Percentiles rank a stretch among this genome's conserved stretches.
These are phyloP conservation scores for Hymenoscyphus infarciens DNA, from an alignment of 2,329 filamentous ascomycete genomes.

Conservation along the genomic window DNA sequence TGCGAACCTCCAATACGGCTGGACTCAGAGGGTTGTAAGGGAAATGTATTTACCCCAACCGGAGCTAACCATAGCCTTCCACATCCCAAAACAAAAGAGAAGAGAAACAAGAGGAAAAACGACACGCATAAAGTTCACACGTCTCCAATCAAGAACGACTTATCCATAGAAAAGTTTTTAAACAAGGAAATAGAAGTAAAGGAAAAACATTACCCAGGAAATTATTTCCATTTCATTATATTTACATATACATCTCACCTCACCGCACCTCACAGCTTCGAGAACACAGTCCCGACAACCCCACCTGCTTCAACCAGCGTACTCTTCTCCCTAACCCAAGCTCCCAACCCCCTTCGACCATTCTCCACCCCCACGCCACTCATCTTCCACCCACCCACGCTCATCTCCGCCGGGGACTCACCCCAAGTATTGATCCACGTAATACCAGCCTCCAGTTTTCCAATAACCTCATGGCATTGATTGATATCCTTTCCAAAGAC, in stretches of 20 bases:
- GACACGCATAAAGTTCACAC: no score
- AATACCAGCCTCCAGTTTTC: conserved; percentile 74
- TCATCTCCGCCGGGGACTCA: conserved; percentile 89
- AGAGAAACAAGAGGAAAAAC: no score
- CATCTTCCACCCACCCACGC: conserved; percentile 87
- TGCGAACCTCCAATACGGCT: no score
- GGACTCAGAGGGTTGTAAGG: no score
- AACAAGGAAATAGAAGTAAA: not conserved
- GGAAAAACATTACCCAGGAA: not conserved
- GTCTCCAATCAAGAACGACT: no score
- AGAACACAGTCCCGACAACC: conserved; percentile 67
- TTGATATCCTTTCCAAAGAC: conserved; percentile 78
- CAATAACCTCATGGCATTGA: conserved; percentile 67
- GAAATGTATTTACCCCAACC: no score
- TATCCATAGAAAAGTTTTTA: not conserved
- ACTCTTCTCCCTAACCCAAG: conserved; percentile 84
- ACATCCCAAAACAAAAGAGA: no score
- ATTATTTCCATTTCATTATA: not conserved
- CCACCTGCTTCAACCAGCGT: conserved; percentile 77
- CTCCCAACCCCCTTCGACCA: conserved; percentile 71
- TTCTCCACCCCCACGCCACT: conserved; percentile 88
- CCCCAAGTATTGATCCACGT: conserved; percentile 95
- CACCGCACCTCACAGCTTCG: conserved; percentile 48
- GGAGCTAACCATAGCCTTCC: no score
- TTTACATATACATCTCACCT: not conserved